Base-by-base conservation (phyloP, 768 basidiomycete genomes). In the Floccularia luteovirens region DNA sequence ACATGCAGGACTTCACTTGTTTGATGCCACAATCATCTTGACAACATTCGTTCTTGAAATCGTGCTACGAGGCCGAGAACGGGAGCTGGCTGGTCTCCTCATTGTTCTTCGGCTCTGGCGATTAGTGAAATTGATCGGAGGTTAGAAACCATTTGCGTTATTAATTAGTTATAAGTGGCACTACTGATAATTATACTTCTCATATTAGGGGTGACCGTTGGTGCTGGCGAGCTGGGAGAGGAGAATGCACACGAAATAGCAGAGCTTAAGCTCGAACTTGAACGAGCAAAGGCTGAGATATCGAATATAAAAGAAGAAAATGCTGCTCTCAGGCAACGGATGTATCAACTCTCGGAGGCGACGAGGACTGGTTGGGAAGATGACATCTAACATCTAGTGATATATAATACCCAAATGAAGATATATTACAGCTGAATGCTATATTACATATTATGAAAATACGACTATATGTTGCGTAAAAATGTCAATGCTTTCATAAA, bases 71-170 rank as follows among this genome's bases (percentile, higher is more conserved):
- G 87, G 88, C 2, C 69, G 62, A 38, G 82, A 84, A 52, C 63
- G 76, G 43, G 84, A 90, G 50, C 68, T 90, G 16, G 82, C 79
- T 1, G 74, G 70, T 4, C 60, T 90, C 19, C 71, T 90, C 24
- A 69, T 90, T 30, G 61, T 83, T 14, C 62, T 90, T 21, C 87
- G 88, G 58, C 57, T 90, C 11, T 89, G 89, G 88, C 70, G 88
- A 19, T 63, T 90, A 23, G 73, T 90, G 19, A 87, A 89, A 53
- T 65, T 90, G 10, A 78, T 87, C 24, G 63, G 65, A 59, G 64
- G 67, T 74, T 31, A 48, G 52, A 16, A 19, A n/a, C 24, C 8
- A 19, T 33, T 6, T 24, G 11, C 34, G 7, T 34, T 31, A 12
- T 22, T 16, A 2, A 7, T 38, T 19, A 20, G 17, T n/a, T 5